Percentiles rank a stretch among this genome's conserved stretches.
Conservation (phyloP, 2,329 filamentous ascomycete species). For the Graphilbum sp. region DNA sequence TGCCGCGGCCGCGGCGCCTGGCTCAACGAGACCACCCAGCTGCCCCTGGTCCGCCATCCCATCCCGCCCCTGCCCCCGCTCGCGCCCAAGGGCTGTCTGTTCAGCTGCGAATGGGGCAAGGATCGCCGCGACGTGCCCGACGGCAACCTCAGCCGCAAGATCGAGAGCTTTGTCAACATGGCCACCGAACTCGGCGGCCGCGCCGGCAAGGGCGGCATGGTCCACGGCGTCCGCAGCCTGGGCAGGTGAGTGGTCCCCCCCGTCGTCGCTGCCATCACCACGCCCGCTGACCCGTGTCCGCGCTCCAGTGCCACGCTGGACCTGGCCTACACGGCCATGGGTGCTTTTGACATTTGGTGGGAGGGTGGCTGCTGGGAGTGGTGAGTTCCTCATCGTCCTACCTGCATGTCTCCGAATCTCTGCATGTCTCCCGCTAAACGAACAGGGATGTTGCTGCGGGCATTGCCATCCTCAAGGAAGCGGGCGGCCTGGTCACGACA, state of each 20-base stretch:
- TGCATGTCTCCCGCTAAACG: too few species aligned
- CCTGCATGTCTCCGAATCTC: too few species aligned
- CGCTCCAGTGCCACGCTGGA: conserved; percentile 59
- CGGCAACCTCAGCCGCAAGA: conserved; percentile 54
- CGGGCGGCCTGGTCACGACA: conserved; percentile 57
- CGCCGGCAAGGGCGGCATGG: conserved; percentile 57
- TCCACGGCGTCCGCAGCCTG: conserved; percentile 57
- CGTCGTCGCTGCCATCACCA: too few species aligned
- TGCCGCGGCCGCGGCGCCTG: conserved; percentile 51
- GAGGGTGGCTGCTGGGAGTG: conserved; percentile 72
- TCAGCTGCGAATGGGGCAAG: conserved; percentile 68
- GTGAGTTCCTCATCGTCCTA: too few species aligned
- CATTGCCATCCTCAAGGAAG: conserved; percentile 55
- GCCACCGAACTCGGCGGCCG: conserved; percentile 48
- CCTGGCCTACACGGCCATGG: conserved; percentile 60
- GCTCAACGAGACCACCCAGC: conserved; percentile 44
- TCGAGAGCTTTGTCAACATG: conserved; percentile 62
- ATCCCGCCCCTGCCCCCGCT: conserved; percentile 44
- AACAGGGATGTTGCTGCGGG: conserved; percentile 66
- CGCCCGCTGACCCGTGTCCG: too few species aligned
- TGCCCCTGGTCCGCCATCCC: conserved; percentile 48
- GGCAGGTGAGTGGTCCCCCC: too few species aligned
- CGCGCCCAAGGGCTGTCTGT: conserved; percentile 53
- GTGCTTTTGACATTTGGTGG: conserved; percentile 68
- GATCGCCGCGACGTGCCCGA: conserved; percentile 49